phyloP scores from a whole-genome alignment of 768 basidiomycete species.

The Rhodosporidiobolus sp. region DNA sequence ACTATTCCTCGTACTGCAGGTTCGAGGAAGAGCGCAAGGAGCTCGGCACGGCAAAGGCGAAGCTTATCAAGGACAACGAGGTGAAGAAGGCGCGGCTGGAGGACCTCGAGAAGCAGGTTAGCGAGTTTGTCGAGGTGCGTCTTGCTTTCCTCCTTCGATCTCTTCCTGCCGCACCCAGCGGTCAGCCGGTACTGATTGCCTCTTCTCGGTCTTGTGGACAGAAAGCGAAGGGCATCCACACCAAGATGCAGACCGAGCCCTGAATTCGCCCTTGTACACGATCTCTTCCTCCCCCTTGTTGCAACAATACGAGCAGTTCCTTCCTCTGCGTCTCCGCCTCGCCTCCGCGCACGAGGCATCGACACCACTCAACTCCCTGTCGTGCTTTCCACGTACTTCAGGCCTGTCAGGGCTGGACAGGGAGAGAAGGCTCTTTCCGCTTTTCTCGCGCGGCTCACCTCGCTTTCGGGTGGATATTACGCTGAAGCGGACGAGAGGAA shows the following conservation, averaged over 20 bases:
- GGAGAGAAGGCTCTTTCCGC: too few species aligned
- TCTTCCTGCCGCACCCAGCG: not conserved
- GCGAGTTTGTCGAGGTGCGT: conserved; percentile 49
- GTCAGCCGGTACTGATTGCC: not conserved
- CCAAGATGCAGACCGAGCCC: conserved; percentile 38
- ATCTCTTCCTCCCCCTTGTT: too few species aligned
- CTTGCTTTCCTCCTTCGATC: not conserved
- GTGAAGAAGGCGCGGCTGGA: conserved; percentile 69
- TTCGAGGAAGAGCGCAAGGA: conserved; percentile 54
- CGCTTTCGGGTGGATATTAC: too few species aligned
- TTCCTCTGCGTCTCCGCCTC: too few species aligned
- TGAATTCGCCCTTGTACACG: too few species aligned
- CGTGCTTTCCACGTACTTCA: too few species aligned
- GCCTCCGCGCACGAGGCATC: too few species aligned
- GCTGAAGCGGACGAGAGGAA: too few species aligned
- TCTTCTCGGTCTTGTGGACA: not conserved
- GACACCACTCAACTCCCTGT: too few species aligned
- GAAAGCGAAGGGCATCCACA: conserved; percentile 34
- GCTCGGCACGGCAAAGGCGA: conserved; percentile 67
- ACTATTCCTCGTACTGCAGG: not conserved
- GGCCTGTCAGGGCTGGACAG: too few species aligned
- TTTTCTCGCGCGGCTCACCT: too few species aligned
- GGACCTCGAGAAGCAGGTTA: conserved; percentile 72
- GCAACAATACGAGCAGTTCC: too few species aligned
- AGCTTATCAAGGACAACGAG: conserved; percentile 75